Evolutionary conservation across 2,329 filamentous ascomycete genomes (phyloP).

Genomic region (Aspergillus luchuensis): DNA sequence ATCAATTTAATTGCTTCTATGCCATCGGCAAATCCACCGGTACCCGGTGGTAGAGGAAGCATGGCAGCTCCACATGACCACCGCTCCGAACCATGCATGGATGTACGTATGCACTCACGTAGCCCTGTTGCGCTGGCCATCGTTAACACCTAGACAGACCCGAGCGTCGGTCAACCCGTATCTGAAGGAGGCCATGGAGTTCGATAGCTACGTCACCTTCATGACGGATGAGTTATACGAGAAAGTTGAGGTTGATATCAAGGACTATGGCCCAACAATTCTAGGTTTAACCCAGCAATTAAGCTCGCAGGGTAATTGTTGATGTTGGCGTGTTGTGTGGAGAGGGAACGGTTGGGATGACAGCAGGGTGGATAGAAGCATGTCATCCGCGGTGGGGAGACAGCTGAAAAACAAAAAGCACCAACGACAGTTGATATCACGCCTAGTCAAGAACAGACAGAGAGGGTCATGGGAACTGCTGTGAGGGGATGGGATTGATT

Average conservation of each 20-base stretch:
- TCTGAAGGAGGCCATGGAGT: neutral
- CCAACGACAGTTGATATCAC: neutral
- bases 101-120: constrained; percentile 1
- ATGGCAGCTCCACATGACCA: neutral
- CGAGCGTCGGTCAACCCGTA: neutral
- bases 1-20: neutral
- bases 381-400: neutral
- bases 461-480: neutral
- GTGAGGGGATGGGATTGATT: neutral
- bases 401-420: neutral
- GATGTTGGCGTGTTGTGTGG: neutral
- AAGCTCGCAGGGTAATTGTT: neutral
- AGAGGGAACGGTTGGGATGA: neutral
- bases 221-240: neutral
- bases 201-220: constrained; percentile 3
- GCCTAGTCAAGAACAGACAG: neutral
- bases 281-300: neutral
- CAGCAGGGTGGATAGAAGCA: neutral
- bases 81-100: neutral
- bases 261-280: neutral
- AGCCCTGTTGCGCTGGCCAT: neutral
- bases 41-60: neutral
- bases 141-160: neutral
- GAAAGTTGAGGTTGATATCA: neutral
- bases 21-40: neutral